A percentile compares a stretch with the other conserved stretches of the same genome.
Evolutionary conservation across 2,329 filamentous ascomycete genomes (phyloP).

Genomic region (Botrytis medusae): DNA sequence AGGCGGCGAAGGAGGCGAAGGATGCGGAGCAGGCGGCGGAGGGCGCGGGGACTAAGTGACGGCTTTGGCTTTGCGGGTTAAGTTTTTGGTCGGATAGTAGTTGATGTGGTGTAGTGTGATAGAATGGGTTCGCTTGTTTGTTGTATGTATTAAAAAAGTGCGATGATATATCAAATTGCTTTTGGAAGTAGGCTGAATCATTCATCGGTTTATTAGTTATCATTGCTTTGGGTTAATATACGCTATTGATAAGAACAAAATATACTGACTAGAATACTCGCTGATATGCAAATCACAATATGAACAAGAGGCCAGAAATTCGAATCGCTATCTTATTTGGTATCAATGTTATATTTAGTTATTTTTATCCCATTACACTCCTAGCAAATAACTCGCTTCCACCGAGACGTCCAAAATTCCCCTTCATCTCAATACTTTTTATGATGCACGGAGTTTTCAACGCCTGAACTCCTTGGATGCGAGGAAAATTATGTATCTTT

Average conservation of each 20-base stretch:
- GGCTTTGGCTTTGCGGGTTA: background rate
- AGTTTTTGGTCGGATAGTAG: background rate
- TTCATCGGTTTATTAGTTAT: background rate
- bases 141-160: background rate
- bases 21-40: background rate
- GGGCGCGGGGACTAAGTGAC: background rate
- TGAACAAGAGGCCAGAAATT: background rate
- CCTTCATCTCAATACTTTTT: background rate
- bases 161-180: background rate
- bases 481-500: background rate
- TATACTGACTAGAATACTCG: background rate
- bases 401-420: background rate
- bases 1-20: too few species aligned
- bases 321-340: background rate
- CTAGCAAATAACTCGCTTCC: background rate
- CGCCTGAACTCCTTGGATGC: background rate
- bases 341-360: background rate
- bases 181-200: background rate
- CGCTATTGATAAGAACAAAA: background rate
- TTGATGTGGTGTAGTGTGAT: background rate
- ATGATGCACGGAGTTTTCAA: background rate
- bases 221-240: background rate
- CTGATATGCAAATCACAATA: background rate
- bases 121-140: background rate
- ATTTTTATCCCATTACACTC: background rate